Evolutionary conservation across 306 rosid genomes (phyloP), one percentile per base, ranked within the genome.

Genomic region (Canavalia ensiformis): DNA sequence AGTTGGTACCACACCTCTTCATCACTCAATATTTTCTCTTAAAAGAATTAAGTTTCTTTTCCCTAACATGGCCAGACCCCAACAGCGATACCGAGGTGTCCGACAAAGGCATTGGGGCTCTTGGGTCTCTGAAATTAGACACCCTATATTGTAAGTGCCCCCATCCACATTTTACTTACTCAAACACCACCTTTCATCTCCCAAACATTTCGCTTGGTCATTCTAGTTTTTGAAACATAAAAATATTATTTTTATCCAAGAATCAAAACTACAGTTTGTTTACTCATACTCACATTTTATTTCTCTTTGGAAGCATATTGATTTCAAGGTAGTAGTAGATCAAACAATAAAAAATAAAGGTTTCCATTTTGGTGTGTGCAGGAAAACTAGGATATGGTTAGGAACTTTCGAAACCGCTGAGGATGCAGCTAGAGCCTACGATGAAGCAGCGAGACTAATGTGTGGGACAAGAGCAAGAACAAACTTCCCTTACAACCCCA

Each of bases 41-140:
- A 5, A 46, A 85, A 82, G 70, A 46, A 87, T 59, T 33, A 68
- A 72, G 44, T 84, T 85, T 87, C 64, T 57, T 71, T 69, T 57
- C 83, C 70, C 82, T 6, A 65, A 79, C 79, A 95, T 95, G 99
- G 97, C 94, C 10, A 91, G 99, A 83, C 91, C 97, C 39, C 98
- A 91, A 85, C 99, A 95, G 81, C 87, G 98, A 57, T 95, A 83
- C 68, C 91, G 99, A 85, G 99, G 99, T 9, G 99, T 95, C 59
- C 91, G 98, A 82, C 99, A 95, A 81, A 89, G 99, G 90, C 99
- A 95, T 35, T 95, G 99, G 99, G 99, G 99, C 67, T 95, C 99
- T 59, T 95, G 99, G 99, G 99, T 95, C 74, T 95, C 99, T 0
- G 99, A 95, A 84, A 95, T 95, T 81, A 95, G 99, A 46, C 99